Conservation (phyloP, 257 asterid species). For the Lycium barbarum region DNA sequence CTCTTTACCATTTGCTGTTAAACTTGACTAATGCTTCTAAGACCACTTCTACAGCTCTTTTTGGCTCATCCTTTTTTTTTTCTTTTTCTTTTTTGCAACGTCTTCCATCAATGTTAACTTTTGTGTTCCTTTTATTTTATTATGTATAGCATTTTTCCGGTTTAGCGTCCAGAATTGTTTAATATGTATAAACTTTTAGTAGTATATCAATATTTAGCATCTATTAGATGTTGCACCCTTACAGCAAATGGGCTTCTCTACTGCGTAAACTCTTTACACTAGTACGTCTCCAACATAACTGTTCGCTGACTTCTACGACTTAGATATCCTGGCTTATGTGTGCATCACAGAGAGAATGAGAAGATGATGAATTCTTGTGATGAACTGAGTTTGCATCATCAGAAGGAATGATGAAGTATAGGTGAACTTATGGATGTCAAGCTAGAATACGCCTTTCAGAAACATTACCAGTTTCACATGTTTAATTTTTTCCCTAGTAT, state of each 20-base stretch:
- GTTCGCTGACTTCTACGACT: conserved; percentile 1
- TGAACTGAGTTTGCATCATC: not conserved
- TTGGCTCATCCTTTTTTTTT: not conserved
- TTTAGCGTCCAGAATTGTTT: not conserved
- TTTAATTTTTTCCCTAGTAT: not conserved
- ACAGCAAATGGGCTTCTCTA: not conserved
- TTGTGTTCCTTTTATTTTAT: not conserved
- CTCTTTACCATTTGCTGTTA: not conserved
- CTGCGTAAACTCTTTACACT: not conserved
- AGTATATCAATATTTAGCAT: not conserved
- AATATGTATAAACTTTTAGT: not conserved
- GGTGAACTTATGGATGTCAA: not conserved
- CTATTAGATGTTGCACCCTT: not conserved
- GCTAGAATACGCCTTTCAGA: not conserved
- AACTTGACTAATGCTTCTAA: not conserved
- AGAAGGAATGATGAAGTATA: not conserved
- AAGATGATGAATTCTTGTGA: not conserved
- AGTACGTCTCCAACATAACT: not conserved
- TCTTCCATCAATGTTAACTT: not conserved
- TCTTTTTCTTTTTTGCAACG: not conserved
- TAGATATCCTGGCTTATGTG: not conserved
- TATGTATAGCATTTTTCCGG: not conserved
- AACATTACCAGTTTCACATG: not conserved
- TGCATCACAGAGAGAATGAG: not conserved
- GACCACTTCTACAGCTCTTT: not conserved